A percentile compares a stretch with the other conserved stretches of the same genome.
phyloP scores from a whole-genome alignment of 179 eudicot genomes.

The Carnegiea gigantea region DNA sequence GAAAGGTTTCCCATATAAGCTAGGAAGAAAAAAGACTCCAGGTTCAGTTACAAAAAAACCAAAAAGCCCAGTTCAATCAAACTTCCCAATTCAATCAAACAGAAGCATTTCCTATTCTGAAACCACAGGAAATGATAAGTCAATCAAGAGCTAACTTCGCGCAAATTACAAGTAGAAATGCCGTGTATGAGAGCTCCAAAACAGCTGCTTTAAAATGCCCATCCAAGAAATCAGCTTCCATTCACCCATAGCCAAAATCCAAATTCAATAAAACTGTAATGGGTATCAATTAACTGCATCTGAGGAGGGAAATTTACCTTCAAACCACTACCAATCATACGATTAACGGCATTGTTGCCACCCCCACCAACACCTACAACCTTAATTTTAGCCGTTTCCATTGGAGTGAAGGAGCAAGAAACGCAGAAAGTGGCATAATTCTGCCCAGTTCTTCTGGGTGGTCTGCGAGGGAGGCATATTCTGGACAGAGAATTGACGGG shows the following conservation, averaged over 20 bases:
- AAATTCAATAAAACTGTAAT: not conserved
- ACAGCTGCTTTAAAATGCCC: not conserved
- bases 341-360: slow-evolving; percentile 98
- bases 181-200: not conserved
- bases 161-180: not conserved
- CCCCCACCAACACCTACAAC: slow-evolving; percentile 99
- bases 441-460: slow-evolving; percentile 26
- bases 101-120: not conserved
- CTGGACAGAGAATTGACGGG: slow-evolving; percentile 18
- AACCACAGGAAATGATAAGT: not conserved
- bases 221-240: not conserved
- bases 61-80: not conserved
- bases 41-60: not conserved
- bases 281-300: not conserved
- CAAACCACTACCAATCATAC: slow-evolving; percentile 96
- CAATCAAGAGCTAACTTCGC: not conserved
- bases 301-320: slow-evolving; percentile 42
- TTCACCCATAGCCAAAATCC: slow-evolving; percentile 5
- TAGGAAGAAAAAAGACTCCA: not conserved
- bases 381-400: slow-evolving; percentile 85
- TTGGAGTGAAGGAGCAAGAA: slow-evolving; percentile 43
- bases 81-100: not conserved
- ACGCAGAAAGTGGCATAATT: slow-evolving; percentile 14
- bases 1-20: not conserved
- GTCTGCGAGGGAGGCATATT: slow-evolving; percentile 20